Conservation (phyloP, 345 rosid species). For the Syzygium aromaticum region DNA sequence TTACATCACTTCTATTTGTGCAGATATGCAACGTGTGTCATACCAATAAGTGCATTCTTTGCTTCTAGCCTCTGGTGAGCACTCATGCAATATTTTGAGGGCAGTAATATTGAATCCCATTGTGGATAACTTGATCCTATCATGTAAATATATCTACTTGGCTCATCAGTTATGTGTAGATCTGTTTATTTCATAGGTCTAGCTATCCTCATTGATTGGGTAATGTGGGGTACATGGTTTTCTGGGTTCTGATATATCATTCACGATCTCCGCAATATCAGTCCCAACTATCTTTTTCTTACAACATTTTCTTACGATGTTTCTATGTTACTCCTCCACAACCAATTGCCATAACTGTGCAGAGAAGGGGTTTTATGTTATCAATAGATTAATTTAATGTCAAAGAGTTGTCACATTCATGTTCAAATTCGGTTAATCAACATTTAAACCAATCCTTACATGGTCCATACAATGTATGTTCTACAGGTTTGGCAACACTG, state of each 20-base stretch:
- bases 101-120: not conserved
- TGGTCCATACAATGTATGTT: constrained; percentile 3
- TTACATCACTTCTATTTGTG: not conserved
- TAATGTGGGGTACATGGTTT: not conserved
- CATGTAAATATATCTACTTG: not conserved
- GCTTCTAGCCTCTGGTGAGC: constrained; percentile 98
- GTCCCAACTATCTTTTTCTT: not conserved
- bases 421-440: not conserved
- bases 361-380: not conserved
- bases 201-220: not conserved
- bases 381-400: not conserved
- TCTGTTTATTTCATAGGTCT: not conserved
- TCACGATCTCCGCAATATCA: not conserved
- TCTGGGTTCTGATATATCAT: not conserved
- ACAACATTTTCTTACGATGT: not conserved
- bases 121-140: not conserved
- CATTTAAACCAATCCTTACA: not conserved
- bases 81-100: not conserved
- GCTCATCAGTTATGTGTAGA: not conserved
- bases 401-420: not conserved
- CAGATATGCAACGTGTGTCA: constrained; percentile 90
- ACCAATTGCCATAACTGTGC: not conserved
- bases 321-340: not conserved
- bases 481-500: constrained; percentile 94
- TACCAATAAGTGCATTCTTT: constrained; percentile 94